phyloP scores from a whole-genome alignment of 1,139 yeast genomes.

The Groenewaldozyma auringiensis region DNA sequence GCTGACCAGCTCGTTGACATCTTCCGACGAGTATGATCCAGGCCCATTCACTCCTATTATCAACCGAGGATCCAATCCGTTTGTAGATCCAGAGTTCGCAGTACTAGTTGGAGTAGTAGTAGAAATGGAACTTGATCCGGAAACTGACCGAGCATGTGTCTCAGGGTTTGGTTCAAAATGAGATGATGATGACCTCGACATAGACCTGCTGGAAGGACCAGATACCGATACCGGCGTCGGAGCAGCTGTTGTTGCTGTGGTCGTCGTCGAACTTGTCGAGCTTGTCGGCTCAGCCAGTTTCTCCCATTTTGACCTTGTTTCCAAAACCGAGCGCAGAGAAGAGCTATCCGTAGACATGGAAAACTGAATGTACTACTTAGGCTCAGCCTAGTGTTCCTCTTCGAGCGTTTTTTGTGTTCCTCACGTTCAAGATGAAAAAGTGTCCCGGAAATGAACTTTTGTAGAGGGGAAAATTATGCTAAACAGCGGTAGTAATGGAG shows the following conservation, averaged over 20 bases:
- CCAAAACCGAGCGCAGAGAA: not conserved
- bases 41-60: not conserved
- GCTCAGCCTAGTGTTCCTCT: not conserved
- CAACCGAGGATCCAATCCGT: not conserved
- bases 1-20: not conserved
- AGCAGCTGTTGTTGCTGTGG: not conserved
- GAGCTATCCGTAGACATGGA: conserved; percentile 1
- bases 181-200: not conserved
- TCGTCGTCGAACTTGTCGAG: too few relatives aligned
- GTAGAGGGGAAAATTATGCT: not conserved
- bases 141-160: too few relatives aligned
- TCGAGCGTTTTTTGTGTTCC: not conserved
- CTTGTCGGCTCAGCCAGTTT: not conserved
- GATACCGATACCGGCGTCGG: too few relatives aligned
- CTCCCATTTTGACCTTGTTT: conserved; percentile 1
- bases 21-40: conserved; percentile 1
- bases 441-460: not conserved
- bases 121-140: too few relatives aligned
- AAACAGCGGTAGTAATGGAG: too few relatives aligned
- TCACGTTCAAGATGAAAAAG: not conserved
- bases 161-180: not conserved
- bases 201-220: not conserved
- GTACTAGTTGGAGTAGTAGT: too few relatives aligned
- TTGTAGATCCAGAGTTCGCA: too few relatives aligned
- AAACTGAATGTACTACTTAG: not conserved